Percentiles rank a stretch among this genome's conserved stretches.
Conservation (phyloP, 495 filamentous ascomycete genomes). For the Lasiosphaeria miniovina region DNA sequence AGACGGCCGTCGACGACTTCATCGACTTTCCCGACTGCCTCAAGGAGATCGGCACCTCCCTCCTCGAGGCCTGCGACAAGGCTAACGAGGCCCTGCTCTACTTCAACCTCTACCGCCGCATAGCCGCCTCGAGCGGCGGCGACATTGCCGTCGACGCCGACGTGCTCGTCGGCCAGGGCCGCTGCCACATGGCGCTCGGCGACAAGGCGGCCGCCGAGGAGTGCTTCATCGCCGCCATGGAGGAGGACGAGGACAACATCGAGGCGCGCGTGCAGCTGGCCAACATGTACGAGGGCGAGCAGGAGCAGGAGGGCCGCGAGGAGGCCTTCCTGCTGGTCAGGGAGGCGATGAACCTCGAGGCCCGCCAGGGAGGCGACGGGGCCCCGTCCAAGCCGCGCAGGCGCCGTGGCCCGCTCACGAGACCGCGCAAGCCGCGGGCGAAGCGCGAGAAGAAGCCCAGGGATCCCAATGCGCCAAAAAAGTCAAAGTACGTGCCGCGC, state of each 20-base stretch:
- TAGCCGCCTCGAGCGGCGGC: conserved; percentile 52
- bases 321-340: conserved; percentile 72
- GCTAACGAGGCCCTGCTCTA: conserved; percentile 68
- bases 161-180: conserved; percentile 67
- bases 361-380: conserved; percentile 36
- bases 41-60: conserved; percentile 63
- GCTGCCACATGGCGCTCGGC: conserved; percentile 64
- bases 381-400: conserved; percentile 1
- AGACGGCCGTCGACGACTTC: conserved; percentile 46
- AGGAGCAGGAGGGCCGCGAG: conserved; percentile 52
- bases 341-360: conserved; percentile 64
- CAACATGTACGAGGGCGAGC: conserved; percentile 71
- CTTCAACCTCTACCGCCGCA: conserved; percentile 63
- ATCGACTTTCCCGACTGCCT: conserved; percentile 72
- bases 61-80: conserved; percentile 52
- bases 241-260: conserved; percentile 63
- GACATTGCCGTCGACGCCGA: conserved; percentile 56
- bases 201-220: conserved; percentile 66
- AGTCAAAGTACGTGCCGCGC: conserved; percentile 34
- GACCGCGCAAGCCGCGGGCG: conserved; percentile 19
- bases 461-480: conserved; percentile 20
- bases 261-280: conserved; percentile 70
- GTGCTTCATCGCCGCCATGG: conserved; percentile 67
- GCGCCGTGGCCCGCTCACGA: conserved; percentile 19
- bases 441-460: conserved; percentile 21